Conservation (phyloP, 805 yeast genomes). For the Teunomyces panamensis region DNA sequence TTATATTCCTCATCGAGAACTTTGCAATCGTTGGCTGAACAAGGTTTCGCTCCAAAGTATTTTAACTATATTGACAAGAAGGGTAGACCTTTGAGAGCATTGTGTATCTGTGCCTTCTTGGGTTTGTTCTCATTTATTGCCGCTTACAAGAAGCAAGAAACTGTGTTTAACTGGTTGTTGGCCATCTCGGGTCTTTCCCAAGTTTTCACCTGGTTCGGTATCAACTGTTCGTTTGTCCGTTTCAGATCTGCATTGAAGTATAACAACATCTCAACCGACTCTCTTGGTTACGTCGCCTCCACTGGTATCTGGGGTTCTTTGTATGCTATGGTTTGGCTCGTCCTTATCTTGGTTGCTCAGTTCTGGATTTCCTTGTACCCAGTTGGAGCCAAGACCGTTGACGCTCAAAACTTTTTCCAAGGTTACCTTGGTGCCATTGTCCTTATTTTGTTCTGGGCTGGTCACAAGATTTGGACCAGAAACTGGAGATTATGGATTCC, state of each 20-base stretch:
- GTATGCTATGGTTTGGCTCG: slow-evolving; percentile 30
- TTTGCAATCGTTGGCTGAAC: slow-evolving; percentile 41
- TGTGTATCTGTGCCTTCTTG: slow-evolving; percentile 29
- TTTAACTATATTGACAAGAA: slow-evolving; percentile 40
- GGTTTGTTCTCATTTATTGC: slow-evolving; percentile 42
- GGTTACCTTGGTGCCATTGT: slow-evolving; percentile 33
- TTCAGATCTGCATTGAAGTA: slow-evolving; percentile 38
- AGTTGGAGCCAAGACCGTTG: slow-evolving; percentile 22
- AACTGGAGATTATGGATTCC: slow-evolving; percentile 28
- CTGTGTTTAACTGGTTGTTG: slow-evolving; percentile 42
- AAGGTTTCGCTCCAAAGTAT: slow-evolving; percentile 38
- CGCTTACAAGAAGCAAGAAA: slow-evolving; percentile 36
- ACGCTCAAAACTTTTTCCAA: slow-evolving; percentile 30
- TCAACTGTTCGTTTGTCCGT: slow-evolving; percentile 39
- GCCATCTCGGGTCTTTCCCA: slow-evolving; percentile 42
- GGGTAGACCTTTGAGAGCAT: slow-evolving; percentile 42
- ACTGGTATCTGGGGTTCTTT: slow-evolving; percentile 42
- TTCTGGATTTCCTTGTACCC: slow-evolving; percentile 47
- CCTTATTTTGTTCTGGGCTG: slow-evolving; percentile 27
- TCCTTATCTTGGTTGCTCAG: slow-evolving; percentile 38
- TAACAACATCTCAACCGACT: slow-evolving; percentile 23
- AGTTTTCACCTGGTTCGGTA: slow-evolving; percentile 42
- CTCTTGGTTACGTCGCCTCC: slow-evolving; percentile 35
- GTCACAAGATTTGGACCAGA: slow-evolving; percentile 31
- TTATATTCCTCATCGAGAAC: slow-evolving; percentile 43